Evolutionary conservation across 2,329 filamentous ascomycete species (phyloP).

Genomic region (Fusarium nanum): DNA sequence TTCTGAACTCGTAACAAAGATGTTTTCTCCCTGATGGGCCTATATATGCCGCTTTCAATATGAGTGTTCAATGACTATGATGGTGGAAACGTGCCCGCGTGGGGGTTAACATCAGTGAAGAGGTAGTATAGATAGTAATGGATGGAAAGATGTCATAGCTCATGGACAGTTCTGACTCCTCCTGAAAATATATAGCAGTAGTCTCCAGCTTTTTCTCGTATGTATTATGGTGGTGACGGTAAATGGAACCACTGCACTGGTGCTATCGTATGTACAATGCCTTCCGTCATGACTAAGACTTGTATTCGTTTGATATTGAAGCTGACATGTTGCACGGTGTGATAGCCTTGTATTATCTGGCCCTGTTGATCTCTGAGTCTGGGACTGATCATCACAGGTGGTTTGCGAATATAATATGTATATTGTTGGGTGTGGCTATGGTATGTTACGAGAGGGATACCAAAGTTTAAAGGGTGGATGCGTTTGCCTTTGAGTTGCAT

Average conservation of each 20-base stretch:
- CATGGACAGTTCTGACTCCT: constrained; percentile 32
- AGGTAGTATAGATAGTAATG: neutral
- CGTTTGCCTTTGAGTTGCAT: neutral
- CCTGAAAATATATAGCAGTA: neutral
- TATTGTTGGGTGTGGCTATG: neutral
- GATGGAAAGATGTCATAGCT: neutral
- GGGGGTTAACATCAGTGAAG: constrained; percentile 3
- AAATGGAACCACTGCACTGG: neutral
- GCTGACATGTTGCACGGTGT: constrained; percentile 20
- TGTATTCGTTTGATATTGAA: neutral
- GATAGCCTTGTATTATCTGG: neutral
- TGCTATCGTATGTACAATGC: neutral
- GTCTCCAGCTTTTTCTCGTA: neutral
- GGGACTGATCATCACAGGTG: neutral
- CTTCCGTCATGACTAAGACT: neutral
- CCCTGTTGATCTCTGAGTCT: constrained; percentile 12
- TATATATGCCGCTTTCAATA: neutral
- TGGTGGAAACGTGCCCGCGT: constrained; percentile 24
- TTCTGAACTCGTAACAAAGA: neutral
- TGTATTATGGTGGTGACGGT: neutral
- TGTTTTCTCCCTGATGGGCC: neutral
- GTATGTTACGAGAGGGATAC: neutral
- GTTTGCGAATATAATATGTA: neutral
- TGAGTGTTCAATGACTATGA: constrained; percentile 10
- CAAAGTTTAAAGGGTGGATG: neutral